These are phyloP conservation scores for Eucalyptus pumila DNA, from an alignment of 345 rosid genomes.

Conservation along the genomic window DNA sequence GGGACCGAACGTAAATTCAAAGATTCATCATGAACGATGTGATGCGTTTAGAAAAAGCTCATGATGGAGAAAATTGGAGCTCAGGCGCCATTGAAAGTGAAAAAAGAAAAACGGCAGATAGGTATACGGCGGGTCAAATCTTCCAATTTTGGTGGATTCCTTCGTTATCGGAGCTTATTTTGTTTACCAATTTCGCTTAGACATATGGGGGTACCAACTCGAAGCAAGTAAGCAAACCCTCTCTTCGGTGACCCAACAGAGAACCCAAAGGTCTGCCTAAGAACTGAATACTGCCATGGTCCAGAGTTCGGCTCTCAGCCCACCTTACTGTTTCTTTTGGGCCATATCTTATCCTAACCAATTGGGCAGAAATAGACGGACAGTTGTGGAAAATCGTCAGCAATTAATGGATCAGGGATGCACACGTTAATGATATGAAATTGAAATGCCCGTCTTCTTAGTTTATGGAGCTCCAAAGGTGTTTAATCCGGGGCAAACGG, in stretches of 20 bases:
- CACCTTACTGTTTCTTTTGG: neutral
- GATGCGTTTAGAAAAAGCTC: neutral
- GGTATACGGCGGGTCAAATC: neutral
- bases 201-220: neutral
- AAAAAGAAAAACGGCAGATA: neutral
- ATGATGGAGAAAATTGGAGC: neutral
- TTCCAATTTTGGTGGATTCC: neutral
- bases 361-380: neutral
- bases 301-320: neutral
- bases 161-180: neutral
- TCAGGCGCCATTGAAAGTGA: neutral
- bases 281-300: neutral
- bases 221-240: neutral
- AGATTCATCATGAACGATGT: neutral
- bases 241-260: neutral
- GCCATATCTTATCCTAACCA: neutral
- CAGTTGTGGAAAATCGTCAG: neutral
- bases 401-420: neutral
- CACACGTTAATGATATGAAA: neutral
- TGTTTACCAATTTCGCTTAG: neutral
- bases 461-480: neutral
- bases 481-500: neutral
- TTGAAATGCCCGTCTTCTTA: neutral
- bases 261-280: neutral
- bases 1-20: neutral